phyloP scores from a whole-genome alignment of 108 stramenopile species.

The Skeletonema tropicum region DNA sequence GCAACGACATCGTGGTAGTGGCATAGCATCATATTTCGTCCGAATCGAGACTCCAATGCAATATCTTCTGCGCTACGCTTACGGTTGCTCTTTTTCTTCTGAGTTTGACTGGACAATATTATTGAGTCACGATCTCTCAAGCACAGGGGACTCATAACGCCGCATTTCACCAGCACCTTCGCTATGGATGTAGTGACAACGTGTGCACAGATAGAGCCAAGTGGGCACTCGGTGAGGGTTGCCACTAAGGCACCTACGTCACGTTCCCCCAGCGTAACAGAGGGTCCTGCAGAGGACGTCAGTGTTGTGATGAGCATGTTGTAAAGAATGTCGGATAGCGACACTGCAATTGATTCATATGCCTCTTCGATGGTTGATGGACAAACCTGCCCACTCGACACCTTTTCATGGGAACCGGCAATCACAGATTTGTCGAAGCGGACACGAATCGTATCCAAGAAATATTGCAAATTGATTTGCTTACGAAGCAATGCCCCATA shows the following conservation, averaged over 20 bases:
- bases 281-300: slow-evolving; percentile 46
- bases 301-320: slow-evolving; percentile 76
- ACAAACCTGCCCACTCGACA: background rate
- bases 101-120: background rate
- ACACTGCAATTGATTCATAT: slow-evolving; percentile 47
- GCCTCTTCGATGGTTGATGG: slow-evolving; percentile 19
- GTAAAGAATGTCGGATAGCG: slow-evolving; percentile 59
- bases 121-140: slow-evolving; percentile 14
- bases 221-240: slow-evolving; percentile 73
- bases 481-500: slow-evolving; percentile 66
- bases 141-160: slow-evolving; percentile 50
- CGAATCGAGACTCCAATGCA: slow-evolving; percentile 69
- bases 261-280: slow-evolving; percentile 80
- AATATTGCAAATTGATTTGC: slow-evolving; percentile 82
- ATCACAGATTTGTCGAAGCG: slow-evolving; percentile 52
- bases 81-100: slow-evolving; percentile 9
- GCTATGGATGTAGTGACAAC: slow-evolving; percentile 69
- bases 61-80: slow-evolving; percentile 20
- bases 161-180: slow-evolving; percentile 74
- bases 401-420: slow-evolving; percentile 4
- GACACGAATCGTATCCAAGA: slow-evolving; percentile 73
- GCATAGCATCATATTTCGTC: slow-evolving; percentile 70
- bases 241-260: slow-evolving; percentile 79
- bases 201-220: slow-evolving; percentile 72
- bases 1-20: slow-evolving; percentile 86